Conservation (phyloP, 352 stramenopile genomes). For the Phytopythium aichiense region DNA sequence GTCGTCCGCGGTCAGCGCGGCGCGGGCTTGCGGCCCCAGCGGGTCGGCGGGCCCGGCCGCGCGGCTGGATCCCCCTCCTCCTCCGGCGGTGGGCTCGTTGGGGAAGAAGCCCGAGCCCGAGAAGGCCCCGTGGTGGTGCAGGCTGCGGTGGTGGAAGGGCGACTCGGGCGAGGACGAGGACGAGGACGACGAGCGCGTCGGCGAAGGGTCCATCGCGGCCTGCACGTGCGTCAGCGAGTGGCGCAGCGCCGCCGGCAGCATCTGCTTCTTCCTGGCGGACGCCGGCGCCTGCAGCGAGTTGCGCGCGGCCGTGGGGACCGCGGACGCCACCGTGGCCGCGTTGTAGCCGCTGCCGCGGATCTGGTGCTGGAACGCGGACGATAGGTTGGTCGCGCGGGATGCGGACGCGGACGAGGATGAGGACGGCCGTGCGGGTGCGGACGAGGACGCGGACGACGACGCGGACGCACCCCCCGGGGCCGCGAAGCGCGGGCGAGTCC, state of each 20-base stretch:
- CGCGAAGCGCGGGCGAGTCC: conserved; percentile 26
- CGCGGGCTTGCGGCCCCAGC: background rate
- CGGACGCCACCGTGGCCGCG: conserved; percentile 8
- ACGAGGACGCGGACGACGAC: background rate
- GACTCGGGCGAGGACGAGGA: conserved; percentile 15
- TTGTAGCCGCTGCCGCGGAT: conserved; percentile 11
- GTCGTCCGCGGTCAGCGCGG: conserved; percentile 27
- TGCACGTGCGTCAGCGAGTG: conserved; percentile 54
- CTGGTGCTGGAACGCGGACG: conserved; percentile 28
- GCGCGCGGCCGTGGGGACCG: conserved; percentile 9
- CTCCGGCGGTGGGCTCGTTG: conserved; percentile 7
- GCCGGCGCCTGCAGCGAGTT: conserved; percentile 35
- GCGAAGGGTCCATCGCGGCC: conserved; percentile 20
- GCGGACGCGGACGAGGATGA: background rate
- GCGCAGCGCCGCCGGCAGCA: conserved; percentile 20
- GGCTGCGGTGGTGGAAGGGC: conserved; percentile 10
- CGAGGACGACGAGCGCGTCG: conserved; percentile 22
- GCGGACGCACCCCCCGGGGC: conserved; percentile 6
- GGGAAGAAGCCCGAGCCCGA: conserved; percentile 25
- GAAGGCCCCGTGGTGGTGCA: conserved; percentile 10
- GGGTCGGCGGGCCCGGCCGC: conserved; percentile 10
- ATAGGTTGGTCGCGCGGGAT: conserved; percentile 13
- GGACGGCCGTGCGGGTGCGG: background rate
- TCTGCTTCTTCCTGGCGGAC: conserved; percentile 20
- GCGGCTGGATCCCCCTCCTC: background rate